Evolutionary conservation across 208 protist species (phyloP).

Genomic region (Trypanosoma rangeli): DNA sequence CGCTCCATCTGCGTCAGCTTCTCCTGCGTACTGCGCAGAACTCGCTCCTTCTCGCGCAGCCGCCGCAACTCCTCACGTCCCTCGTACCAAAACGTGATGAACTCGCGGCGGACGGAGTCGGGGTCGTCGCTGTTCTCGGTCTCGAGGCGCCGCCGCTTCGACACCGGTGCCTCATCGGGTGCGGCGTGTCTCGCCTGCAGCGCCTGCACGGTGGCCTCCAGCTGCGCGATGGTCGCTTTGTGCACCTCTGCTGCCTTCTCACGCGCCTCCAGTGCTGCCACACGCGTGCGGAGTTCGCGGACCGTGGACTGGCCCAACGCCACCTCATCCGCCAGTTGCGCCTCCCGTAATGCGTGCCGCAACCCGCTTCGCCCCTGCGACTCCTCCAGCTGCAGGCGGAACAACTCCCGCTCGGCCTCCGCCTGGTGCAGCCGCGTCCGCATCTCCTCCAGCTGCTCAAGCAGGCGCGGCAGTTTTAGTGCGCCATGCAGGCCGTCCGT

Average conservation of each 20-base stretch:
- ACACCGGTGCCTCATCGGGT: constrained; percentile 24
- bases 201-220: constrained; percentile 19
- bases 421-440: constrained; percentile 5
- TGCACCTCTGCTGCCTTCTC: not conserved
- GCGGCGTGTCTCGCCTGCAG: constrained; percentile 8
- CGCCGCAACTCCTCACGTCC: constrained; percentile 51
- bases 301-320: constrained; percentile 21
- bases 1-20: constrained; percentile 62
- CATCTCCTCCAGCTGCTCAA: constrained; percentile 29
- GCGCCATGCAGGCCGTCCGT: constrained; percentile 19
- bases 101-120: constrained; percentile 56
- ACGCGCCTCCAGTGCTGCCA: constrained; percentile 7
- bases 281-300: constrained; percentile 2
- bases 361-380: constrained; percentile 23
- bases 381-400: constrained; percentile 32
- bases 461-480: constrained; percentile 17
- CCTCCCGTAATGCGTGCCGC: constrained; percentile 27
- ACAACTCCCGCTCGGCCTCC: constrained; percentile 24
- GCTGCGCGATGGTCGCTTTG: constrained; percentile 8
- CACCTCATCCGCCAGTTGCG: constrained; percentile 33
- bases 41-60: constrained; percentile 37
- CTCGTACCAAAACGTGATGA: constrained; percentile 72
- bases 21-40: constrained; percentile 42
- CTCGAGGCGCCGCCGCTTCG: constrained; percentile 53
- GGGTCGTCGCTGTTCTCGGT: constrained; percentile 38